Percentiles rank a stretch among this genome's conserved stretches.
Conservation (phyloP, 305 asterid species). For the Rubia peregrina region DNA sequence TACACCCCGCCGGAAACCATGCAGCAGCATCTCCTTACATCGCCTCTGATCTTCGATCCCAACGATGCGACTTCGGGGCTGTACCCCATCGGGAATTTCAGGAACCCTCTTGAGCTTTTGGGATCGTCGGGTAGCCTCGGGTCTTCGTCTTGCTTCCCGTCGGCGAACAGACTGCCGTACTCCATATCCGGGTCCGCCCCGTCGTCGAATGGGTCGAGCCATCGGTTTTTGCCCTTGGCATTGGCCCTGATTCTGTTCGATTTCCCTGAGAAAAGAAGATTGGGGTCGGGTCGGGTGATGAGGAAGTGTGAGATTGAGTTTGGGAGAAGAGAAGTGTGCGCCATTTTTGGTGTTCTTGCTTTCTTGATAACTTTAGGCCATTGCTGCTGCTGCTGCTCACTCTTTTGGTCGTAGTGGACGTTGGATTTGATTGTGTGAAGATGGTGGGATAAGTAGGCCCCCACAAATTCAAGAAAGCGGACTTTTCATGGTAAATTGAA, state of each 20-base stretch:
- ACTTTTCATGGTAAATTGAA: too few species aligned
- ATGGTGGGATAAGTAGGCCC: constrained; percentile 58
- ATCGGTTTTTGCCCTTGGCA: constrained; percentile 48
- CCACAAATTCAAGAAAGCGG: constrained; percentile 12
- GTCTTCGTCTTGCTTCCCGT: constrained; percentile 82
- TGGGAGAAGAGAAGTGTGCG: constrained; percentile 39
- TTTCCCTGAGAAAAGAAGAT: constrained; percentile 19
- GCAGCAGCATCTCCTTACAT: constrained; percentile 76
- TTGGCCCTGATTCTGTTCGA: constrained; percentile 25
- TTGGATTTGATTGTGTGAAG: constrained; percentile 61
- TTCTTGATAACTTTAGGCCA: neutral
- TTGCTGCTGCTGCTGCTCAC: neutral
- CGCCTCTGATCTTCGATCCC: constrained; percentile 62
- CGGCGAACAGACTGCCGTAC: constrained; percentile 47
- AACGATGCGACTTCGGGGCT: constrained; percentile 68
- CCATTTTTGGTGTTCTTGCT: constrained; percentile 29
- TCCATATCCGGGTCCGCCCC: constrained; percentile 81
- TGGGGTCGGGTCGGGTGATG: constrained; percentile 22
- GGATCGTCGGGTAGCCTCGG: constrained; percentile 80
- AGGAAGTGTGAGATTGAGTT: constrained; percentile 38
- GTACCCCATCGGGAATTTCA: constrained; percentile 70
- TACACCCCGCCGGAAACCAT: constrained; percentile 75
- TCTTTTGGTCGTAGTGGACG: constrained; percentile 21
- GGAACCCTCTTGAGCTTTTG: constrained; percentile 63
- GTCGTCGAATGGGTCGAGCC: constrained; percentile 80